Evolutionary conservation across 129 eudicot species (phyloP).

Genomic region (Deinandra increscens): DNA sequence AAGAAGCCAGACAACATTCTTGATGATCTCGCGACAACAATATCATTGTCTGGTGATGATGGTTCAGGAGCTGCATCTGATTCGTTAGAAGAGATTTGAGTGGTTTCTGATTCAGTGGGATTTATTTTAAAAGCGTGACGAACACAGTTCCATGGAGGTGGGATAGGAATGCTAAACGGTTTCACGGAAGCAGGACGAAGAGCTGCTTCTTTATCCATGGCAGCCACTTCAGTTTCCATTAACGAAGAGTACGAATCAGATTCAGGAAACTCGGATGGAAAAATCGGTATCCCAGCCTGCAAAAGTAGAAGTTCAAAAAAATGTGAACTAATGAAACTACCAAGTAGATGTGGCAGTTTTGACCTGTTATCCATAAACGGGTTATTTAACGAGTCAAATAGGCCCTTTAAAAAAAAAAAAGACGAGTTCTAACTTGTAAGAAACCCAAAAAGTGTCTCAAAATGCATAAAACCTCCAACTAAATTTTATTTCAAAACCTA

Average conservation of each 20-base stretch:
- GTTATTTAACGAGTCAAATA: not conserved
- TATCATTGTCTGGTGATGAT: conserved; percentile 11
- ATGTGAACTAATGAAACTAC: not conserved
- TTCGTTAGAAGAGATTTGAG: conserved; percentile 20
- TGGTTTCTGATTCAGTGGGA: conserved; percentile 20
- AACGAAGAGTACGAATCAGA: conserved; percentile 53
- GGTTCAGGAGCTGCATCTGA: conserved; percentile 22
- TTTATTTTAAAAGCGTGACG: conserved; percentile 19
- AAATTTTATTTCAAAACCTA: not conserved
- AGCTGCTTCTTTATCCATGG: conserved; percentile 32
- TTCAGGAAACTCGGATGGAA: conserved; percentile 87
- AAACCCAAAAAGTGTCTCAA: not conserved
- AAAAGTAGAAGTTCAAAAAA: conserved; percentile 1
- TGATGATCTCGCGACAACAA: conserved; percentile 67
- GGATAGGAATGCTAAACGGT: conserved; percentile 52
- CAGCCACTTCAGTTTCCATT: conserved; percentile 51
- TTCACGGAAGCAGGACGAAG: conserved; percentile 56
- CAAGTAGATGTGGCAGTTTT: not conserved
- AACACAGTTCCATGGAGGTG: conserved; percentile 78
- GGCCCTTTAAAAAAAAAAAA: not conserved
- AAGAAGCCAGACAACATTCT: conserved; percentile 37
- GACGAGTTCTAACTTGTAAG: no score
- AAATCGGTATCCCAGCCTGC: conserved; percentile 73
- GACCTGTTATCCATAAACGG: not conserved
- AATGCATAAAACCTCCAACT: not conserved